Conservation (phyloP, 176 grass and related monocot species). For the Avena atlantica region DNA sequence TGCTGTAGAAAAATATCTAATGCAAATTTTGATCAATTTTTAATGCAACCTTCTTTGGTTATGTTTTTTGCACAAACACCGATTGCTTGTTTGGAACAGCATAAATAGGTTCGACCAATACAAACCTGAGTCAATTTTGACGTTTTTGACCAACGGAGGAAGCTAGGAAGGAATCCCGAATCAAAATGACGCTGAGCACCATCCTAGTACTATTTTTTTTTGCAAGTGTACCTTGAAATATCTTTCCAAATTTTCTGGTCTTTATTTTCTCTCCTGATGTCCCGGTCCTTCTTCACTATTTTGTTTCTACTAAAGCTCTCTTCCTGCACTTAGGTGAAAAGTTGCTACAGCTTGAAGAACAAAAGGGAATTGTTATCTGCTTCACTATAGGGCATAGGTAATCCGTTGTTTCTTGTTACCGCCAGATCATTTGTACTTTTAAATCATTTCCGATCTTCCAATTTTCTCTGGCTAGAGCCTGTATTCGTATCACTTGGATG, state of each 20-base stretch:
- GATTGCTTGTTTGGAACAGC: neutral
- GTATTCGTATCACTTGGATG: conserved; percentile 15
- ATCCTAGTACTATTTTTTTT: too few species aligned
- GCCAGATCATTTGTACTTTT: conserved; percentile 12
- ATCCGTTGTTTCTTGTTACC: conserved; percentile 37
- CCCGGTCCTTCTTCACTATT: neutral
- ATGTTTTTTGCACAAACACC: neutral
- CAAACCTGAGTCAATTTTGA: too few species aligned
- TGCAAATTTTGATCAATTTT: conserved; percentile 41
- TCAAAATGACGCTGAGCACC: too few species aligned
- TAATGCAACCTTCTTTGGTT: neutral
- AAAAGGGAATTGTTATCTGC: conserved; percentile 85
- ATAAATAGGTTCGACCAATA: too few species aligned
- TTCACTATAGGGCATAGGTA: conserved; percentile 98
- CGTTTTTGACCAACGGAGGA: too few species aligned
- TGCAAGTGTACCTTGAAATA: too few species aligned
- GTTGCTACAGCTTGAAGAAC: conserved; percentile 68
- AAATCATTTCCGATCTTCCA: conserved; percentile 3
- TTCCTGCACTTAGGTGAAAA: conserved; percentile 64
- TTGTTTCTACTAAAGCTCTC: conserved; percentile 37
- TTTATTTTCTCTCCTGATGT: too few species aligned
- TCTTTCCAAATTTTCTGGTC: too few species aligned
- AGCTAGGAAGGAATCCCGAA: too few species aligned
- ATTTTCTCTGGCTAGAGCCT: conserved; percentile 22
- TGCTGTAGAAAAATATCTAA: conserved; percentile 22